Evolutionary conservation across 139 green algal genomes (phyloP).

Genomic region (Chlamydomonas eustigma): DNA sequence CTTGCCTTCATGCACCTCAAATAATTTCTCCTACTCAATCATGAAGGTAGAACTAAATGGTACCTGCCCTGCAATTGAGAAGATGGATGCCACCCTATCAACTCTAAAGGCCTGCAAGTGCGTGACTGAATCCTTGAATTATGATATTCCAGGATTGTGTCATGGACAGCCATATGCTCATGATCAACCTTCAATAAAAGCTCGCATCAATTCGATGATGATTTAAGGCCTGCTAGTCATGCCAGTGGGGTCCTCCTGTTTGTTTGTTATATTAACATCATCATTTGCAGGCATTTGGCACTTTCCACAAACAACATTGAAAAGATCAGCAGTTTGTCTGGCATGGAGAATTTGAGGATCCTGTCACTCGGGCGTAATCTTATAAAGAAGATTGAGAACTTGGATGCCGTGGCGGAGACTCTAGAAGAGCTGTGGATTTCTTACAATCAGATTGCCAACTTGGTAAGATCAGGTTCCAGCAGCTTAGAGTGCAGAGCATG

Average conservation of each 20-base stretch:
- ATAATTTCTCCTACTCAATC: neutral
- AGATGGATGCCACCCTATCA: constrained; percentile 83
- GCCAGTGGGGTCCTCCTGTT: too few species aligned
- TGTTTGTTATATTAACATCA: too few species aligned
- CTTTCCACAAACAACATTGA: constrained; percentile 96
- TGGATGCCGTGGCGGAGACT: constrained; percentile 82
- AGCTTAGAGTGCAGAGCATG: too few species aligned
- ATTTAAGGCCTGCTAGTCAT: too few species aligned
- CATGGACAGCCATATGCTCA: too few species aligned
- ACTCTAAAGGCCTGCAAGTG: constrained; percentile 82
- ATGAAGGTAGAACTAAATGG: constrained; percentile 77
- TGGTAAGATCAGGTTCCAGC: constrained; percentile 62
- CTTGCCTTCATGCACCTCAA: too few species aligned
- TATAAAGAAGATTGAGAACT: constrained; percentile 93
- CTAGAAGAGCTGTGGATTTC: constrained; percentile 92
- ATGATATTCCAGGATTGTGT: constrained; percentile 12
- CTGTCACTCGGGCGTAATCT: constrained; percentile 86
- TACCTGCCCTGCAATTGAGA: constrained; percentile 80
- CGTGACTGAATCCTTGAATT: constrained; percentile 12
- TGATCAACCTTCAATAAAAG: too few species aligned
- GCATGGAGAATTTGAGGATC: constrained; percentile 73
- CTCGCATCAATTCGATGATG: too few species aligned
- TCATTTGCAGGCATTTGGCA: constrained; percentile 79
- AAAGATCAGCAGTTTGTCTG: constrained; percentile 78
- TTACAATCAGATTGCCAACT: constrained; percentile 87